Conservation (phyloP, 192 early-diverging fungal genomes). For the Coemansia furcata region DNA sequence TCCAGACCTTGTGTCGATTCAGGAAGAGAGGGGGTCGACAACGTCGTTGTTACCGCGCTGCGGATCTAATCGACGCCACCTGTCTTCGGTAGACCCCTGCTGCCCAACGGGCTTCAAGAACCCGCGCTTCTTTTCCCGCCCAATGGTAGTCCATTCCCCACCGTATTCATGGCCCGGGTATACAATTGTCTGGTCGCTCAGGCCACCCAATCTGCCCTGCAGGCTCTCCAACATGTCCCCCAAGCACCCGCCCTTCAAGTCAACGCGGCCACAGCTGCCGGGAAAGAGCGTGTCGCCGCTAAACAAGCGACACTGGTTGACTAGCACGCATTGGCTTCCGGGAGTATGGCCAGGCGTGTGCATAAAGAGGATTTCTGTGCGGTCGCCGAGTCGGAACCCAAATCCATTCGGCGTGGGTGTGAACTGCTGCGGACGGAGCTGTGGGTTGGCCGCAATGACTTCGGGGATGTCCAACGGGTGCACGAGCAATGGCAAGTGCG, state of each 20-base stretch:
- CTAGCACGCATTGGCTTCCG: constrained; percentile 79
- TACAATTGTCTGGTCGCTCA: constrained; percentile 68
- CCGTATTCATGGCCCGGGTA: constrained; percentile 93
- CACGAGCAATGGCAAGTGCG: constrained; percentile 73
- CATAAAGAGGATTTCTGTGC: constrained; percentile 64
- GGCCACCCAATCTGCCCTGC: constrained; percentile 53
- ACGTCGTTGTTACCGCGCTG: neutral
- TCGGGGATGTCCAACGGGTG: constrained; percentile 73
- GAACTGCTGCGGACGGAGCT: constrained; percentile 56
- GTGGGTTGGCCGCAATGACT: constrained; percentile 67
- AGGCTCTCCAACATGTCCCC: constrained; percentile 71
- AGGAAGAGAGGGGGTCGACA: neutral
- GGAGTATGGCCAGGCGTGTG: constrained; percentile 95
- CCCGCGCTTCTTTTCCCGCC: constrained; percentile 54
- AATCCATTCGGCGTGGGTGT: constrained; percentile 61
- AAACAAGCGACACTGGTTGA: constrained; percentile 73
- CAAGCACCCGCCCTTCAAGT: constrained; percentile 74
- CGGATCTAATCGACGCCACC: constrained; percentile 20
- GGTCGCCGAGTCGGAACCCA: constrained; percentile 52
- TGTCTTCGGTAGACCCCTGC: constrained; percentile 22
- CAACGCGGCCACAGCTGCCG: constrained; percentile 73
- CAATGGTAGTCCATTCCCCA: constrained; percentile 81
- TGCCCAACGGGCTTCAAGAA: constrained; percentile 27
- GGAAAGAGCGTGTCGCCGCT: constrained; percentile 89
- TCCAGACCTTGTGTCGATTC: too few relatives aligned